Conservation (phyloP, 1,284 basidiomycete species). For the Cryptococcus sp. region DNA sequence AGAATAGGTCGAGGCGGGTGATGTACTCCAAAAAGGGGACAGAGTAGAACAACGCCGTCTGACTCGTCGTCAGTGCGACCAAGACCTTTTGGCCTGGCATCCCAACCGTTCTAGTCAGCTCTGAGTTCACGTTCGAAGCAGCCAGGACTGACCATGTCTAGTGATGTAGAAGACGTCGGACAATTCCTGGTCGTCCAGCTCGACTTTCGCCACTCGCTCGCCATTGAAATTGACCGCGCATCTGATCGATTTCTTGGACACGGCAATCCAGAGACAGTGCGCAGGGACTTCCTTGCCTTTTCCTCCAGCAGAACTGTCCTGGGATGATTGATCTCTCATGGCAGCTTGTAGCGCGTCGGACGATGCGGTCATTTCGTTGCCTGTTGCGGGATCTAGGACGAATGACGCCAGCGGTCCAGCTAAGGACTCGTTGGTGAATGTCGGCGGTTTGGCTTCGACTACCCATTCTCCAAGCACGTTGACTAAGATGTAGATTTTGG, state of each 20-base stretch:
- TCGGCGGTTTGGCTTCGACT: conserved; percentile 58
- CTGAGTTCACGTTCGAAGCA: background rate
- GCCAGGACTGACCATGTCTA: conserved; percentile 59
- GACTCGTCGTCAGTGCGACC: conserved; percentile 64
- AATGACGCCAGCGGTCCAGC: conserved; percentile 62
- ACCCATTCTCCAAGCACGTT: conserved; percentile 60
- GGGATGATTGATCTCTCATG: conserved; percentile 28
- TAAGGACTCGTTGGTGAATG: conserved; percentile 55
- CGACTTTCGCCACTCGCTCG: conserved; percentile 54
- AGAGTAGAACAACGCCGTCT: conserved; percentile 65
- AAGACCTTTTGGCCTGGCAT: conserved; percentile 57
- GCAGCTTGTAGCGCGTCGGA: conserved; percentile 52
- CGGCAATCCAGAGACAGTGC: conserved; percentile 58
- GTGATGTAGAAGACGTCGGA: conserved; percentile 62
- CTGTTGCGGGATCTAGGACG: conserved; percentile 65
- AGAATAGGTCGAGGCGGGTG: conserved; percentile 45
- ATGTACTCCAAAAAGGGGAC: conserved; percentile 60
- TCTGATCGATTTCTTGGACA: conserved; percentile 44
- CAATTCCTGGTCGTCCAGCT: conserved; percentile 62
- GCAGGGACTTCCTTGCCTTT: conserved; percentile 39
- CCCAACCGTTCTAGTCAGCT: conserved; percentile 35
- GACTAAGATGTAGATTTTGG: conserved; percentile 62
- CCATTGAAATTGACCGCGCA: conserved; percentile 54
- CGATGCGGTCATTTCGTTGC: conserved; percentile 57
- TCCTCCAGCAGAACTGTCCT: conserved; percentile 25